A percentile compares a stretch with the other conserved stretches of the same genome.
Evolutionary conservation across 75 land plant species (phyloP).

Genomic region (Picea sitchensis): DNA sequence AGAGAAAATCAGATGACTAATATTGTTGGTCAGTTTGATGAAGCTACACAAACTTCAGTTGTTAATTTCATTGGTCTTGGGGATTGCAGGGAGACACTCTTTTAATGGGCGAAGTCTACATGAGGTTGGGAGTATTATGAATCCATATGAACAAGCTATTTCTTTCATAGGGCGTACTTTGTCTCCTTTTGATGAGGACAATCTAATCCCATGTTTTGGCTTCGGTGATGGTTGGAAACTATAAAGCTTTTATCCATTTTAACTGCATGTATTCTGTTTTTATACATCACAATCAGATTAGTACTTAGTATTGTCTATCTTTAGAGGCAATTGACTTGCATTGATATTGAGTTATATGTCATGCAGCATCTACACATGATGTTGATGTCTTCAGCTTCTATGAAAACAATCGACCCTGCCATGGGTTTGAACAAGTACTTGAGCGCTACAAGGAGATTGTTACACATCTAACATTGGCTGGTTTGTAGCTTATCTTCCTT

Average conservation of each 20-base stretch:
- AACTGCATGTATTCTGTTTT: background rate
- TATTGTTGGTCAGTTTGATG: background rate
- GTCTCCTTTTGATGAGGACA: slow-evolving; percentile 87
- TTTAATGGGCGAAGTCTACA: slow-evolving; percentile 68
- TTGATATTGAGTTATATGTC: background rate
- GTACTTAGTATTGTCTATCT: too few species aligned
- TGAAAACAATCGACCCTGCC: slow-evolving; percentile 44
- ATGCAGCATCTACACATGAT: slow-evolving; percentile 43
- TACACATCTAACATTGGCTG: slow-evolving; percentile 43
- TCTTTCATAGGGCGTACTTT: slow-evolving; percentile 78
- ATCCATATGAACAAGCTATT: slow-evolving; percentile 91
- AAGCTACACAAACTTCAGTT: background rate
- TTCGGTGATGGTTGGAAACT: slow-evolving; percentile 73
- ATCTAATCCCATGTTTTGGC: slow-evolving; percentile 88
- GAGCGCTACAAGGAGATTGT: slow-evolving; percentile 40
- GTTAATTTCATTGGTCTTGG: slow-evolving; percentile 7
- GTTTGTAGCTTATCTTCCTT: slow-evolving; percentile 11
- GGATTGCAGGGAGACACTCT: slow-evolving; percentile 54
- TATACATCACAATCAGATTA: too few species aligned
- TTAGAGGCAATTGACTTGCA: slow-evolving; percentile 13
- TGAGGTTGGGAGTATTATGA: slow-evolving; percentile 44
- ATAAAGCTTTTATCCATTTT: background rate
- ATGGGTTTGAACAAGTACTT: slow-evolving; percentile 52
- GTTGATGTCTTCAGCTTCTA: slow-evolving; percentile 44
- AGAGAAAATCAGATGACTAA: background rate